These are phyloP conservation scores for Wallacemonas sp. DNA, from an alignment of 208 protist species.

Conservation along the genomic window DNA sequence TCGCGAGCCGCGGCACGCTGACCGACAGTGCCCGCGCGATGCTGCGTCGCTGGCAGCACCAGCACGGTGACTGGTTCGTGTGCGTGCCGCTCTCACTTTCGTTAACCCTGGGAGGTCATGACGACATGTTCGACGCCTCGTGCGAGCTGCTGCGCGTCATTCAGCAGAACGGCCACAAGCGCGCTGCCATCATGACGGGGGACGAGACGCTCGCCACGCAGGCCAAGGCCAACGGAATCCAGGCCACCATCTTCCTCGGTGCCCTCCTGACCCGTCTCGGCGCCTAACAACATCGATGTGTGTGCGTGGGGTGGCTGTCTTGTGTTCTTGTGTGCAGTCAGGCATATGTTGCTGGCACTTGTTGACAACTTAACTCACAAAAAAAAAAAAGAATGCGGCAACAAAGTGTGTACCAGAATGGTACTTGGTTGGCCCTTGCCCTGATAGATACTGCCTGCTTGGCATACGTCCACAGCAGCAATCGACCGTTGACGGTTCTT, in stretches of 20 bases:
- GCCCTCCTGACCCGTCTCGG: slow-evolving; percentile 36
- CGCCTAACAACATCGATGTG: too few species aligned
- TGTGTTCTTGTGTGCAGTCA: too few species aligned
- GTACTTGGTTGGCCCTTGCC: too few species aligned
- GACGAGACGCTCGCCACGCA: slow-evolving; percentile 29
- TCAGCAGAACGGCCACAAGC: slow-evolving; percentile 35
- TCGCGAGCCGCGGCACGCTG: slow-evolving; percentile 22
- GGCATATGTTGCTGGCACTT: too few species aligned
- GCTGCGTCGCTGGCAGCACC: slow-evolving; percentile 40
- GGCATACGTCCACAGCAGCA: too few species aligned
- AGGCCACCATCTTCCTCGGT: slow-evolving; percentile 48
- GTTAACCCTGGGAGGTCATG: slow-evolving; percentile 40
- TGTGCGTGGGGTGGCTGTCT: too few species aligned
- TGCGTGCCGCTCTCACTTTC: slow-evolving; percentile 65
- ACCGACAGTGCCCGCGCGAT: slow-evolving; percentile 28
- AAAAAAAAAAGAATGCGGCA: too few species aligned
- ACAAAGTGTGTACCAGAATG: too few species aligned
- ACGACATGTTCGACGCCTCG: slow-evolving; percentile 2
- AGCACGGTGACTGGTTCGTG: slow-evolving; percentile 48
- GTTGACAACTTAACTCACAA: too few species aligned
- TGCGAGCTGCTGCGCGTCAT: slow-evolving; percentile 55
- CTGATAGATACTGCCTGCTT: too few species aligned
- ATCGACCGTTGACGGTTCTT: too few species aligned
- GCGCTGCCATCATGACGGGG: slow-evolving; percentile 59
- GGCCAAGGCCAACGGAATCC: slow-evolving; percentile 39